Evolutionary conservation across 2,329 filamentous ascomycete species (phyloP).

Genomic region (Diplodia scrobiculata): DNA sequence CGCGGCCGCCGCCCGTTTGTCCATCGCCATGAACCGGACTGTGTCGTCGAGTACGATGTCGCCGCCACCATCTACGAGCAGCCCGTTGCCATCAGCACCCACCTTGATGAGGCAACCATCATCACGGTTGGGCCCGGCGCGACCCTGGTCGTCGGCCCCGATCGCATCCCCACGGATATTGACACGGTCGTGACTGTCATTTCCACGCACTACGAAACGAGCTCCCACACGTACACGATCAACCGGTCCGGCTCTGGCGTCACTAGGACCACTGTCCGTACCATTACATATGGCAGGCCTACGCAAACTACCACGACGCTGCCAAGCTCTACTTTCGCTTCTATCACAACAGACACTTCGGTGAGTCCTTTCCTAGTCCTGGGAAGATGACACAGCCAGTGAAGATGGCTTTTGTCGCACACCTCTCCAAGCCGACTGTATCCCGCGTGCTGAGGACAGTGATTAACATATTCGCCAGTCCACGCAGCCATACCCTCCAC

Average conservation of each 20-base stretch:
- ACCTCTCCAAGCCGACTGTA: no score
- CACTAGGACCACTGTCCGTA: neutral
- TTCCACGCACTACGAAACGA: neutral
- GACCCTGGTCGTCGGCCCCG: neutral
- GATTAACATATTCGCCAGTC: neutral
- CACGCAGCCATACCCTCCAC: neutral
- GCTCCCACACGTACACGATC: neutral
- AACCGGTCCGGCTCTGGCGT: neutral
- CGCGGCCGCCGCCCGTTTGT: constrained; percentile 2
- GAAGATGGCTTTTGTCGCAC: no score
- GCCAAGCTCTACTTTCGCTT: neutral
- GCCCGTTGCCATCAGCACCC: neutral
- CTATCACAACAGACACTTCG: neutral
- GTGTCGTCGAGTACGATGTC: constrained; percentile 14
- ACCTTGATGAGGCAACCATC: neutral
- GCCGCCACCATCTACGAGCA: constrained; percentile 13
- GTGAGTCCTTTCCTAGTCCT: no score
- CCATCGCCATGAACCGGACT: constrained; percentile 11
- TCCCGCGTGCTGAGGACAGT: neutral
- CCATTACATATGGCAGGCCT: no score
- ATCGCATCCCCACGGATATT: neutral
- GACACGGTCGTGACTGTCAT: constrained; percentile 7
- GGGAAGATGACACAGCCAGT: no score
- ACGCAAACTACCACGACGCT: neutral
- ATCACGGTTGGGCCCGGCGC: constrained; percentile 4